Evolutionary conservation across 2,329 filamentous ascomycete species (phyloP).

Genomic region (Exophiala viscosa): DNA sequence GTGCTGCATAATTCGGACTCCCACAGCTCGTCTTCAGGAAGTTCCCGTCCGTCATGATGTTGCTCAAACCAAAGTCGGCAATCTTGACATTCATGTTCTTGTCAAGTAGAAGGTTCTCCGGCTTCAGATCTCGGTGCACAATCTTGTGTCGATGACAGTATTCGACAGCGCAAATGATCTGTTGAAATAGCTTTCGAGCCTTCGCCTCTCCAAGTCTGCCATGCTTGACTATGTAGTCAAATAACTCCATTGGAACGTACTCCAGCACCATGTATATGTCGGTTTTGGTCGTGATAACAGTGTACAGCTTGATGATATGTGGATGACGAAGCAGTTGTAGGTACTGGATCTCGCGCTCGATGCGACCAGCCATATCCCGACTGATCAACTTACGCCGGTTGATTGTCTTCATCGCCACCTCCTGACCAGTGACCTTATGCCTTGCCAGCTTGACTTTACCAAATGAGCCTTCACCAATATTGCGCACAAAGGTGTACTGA

Average conservation of each 20-base stretch:
- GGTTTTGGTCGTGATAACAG: slow-evolving; percentile 87
- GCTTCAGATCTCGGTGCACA: slow-evolving; percentile 94
- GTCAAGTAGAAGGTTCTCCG: slow-evolving; percentile 92
- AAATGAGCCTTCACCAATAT: slow-evolving; percentile 93
- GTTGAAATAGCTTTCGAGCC: slow-evolving; percentile 97
- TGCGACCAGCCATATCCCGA: slow-evolving; percentile 93
- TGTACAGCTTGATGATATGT: slow-evolving; percentile 99
- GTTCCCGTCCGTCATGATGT: slow-evolving; percentile 99
- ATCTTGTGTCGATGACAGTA: slow-evolving; percentile 99
- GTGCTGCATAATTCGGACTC: slow-evolving; percentile 95
- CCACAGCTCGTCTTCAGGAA: slow-evolving; percentile 98
- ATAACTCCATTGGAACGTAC: slow-evolving; percentile 92
- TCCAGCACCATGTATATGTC: slow-evolving; percentile 99
- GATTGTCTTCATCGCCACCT: slow-evolving; percentile 98
- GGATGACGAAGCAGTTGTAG: slow-evolving; percentile 91
- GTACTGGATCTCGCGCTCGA: slow-evolving; percentile 98
- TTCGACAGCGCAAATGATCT: slow-evolving; percentile 97
- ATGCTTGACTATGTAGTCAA: slow-evolving; percentile 95
- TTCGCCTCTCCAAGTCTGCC: slow-evolving; percentile 86
- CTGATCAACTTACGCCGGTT: slow-evolving; percentile 93
- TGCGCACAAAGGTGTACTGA: slow-evolving; percentile 85
- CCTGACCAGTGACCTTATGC: slow-evolving; percentile 85
- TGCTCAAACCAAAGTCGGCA: slow-evolving; percentile 96
- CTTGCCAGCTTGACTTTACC: slow-evolving; percentile 97
- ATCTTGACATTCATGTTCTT: slow-evolving; percentile 98